Percentiles rank a stretch among this genome's conserved stretches.
phyloP scores from a whole-genome alignment of 352 stramenopile genomes.

The Globisporangium irregulare region DNA sequence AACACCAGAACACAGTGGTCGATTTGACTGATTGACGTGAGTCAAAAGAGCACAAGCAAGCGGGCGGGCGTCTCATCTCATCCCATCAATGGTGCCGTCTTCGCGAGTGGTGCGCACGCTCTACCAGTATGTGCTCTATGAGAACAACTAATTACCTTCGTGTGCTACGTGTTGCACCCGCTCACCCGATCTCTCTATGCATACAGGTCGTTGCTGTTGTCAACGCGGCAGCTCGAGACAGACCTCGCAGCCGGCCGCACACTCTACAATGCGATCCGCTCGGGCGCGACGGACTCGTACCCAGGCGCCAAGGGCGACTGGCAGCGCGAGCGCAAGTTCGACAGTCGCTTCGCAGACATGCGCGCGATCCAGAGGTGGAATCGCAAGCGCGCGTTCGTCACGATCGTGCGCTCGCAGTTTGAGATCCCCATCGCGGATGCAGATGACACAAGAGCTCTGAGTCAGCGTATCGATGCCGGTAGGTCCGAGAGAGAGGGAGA shows the following conservation, averaged over 20 bases:
- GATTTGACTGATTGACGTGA: background rate
- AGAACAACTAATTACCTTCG: too few relatives aligned
- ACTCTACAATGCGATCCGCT: constrained; percentile 65
- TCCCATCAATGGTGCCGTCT: constrained; percentile 13
- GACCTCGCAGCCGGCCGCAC: constrained; percentile 47
- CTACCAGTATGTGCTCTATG: constrained; percentile 29
- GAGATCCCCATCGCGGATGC: constrained; percentile 27
- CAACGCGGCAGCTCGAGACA: constrained; percentile 46
- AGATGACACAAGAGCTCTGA: constrained; percentile 21
- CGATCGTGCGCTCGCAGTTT: constrained; percentile 59
- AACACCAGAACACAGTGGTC: background rate
- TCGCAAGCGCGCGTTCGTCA: constrained; percentile 27
- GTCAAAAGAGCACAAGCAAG: constrained; percentile 1
- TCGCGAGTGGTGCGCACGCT: constrained; percentile 35
- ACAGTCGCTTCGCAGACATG: constrained; percentile 49
- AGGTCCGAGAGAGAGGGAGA: background rate
- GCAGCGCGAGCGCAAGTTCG: constrained; percentile 67
- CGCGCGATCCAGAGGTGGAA: constrained; percentile 31
- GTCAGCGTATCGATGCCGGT: constrained; percentile 58
- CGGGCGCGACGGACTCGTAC: constrained; percentile 61
- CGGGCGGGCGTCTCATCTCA: too few relatives aligned
- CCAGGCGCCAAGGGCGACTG: constrained; percentile 63
- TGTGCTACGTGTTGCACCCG: background rate
- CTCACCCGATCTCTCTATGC: background rate
- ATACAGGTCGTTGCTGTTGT: constrained; percentile 49